These are phyloP conservation scores for Cystobasidium pallidum DNA, from an alignment of 1,284 basidiomycete genomes.

Conservation along the genomic window DNA sequence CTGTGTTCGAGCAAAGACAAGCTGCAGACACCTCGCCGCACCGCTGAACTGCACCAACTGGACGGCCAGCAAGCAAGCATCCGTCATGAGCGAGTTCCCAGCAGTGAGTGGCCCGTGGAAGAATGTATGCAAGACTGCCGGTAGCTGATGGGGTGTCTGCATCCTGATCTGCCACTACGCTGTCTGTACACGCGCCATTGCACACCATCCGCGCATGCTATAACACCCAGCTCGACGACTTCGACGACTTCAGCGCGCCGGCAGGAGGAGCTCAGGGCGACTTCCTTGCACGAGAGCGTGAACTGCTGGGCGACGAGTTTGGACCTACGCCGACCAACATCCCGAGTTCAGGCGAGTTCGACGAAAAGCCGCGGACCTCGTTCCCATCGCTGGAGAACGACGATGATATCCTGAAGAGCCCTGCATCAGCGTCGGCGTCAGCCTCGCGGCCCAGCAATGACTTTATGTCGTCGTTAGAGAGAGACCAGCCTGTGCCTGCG, in stretches of 20 bases:
- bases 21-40: neutral
- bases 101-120: slow-evolving; percentile 31
- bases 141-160: no score
- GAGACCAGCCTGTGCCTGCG: slow-evolving; percentile 35
- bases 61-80: neutral
- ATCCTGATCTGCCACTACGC: no score
- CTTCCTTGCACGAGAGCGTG: slow-evolving; percentile 49
- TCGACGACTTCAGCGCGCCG: slow-evolving; percentile 36
- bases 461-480: slow-evolving; percentile 41
- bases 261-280: slow-evolving; percentile 43
- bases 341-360: slow-evolving; percentile 46
- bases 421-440: neutral
- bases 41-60: neutral
- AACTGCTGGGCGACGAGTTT: slow-evolving; percentile 53
- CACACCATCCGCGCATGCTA: neutral
- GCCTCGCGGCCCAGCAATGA: slow-evolving; percentile 26
- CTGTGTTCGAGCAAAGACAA: neutral
- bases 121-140: no score
- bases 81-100: slow-evolving; percentile 41
- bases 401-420: slow-evolving; percentile 22
- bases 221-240: slow-evolving; percentile 46
- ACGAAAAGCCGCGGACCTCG: slow-evolving; percentile 19
- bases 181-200: no score
- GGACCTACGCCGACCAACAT: slow-evolving; percentile 53
- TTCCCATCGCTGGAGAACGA: slow-evolving; percentile 43